Evolutionary conservation across 176 grass and related monocot genomes (phyloP).

Genomic region (Lolium multiflorum): DNA sequence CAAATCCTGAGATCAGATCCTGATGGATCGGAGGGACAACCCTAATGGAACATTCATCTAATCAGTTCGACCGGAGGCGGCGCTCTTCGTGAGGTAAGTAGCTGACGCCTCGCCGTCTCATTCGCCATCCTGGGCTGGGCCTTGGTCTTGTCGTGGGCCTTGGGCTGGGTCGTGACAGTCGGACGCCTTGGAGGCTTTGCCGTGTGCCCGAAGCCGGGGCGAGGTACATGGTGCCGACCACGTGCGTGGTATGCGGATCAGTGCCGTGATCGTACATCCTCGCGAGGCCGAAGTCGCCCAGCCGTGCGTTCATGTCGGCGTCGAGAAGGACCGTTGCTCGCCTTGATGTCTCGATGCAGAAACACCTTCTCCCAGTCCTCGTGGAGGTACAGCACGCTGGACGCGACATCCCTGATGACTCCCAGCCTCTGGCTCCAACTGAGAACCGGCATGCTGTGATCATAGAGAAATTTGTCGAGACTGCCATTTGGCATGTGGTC

Average conservation of each 20-base stretch:
- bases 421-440: conserved; percentile 34
- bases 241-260: conserved; percentile 46
- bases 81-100: too few relatives aligned
- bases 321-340: conserved; percentile 62
- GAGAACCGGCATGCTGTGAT: not conserved
- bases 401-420: conserved; percentile 49
- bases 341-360: conserved; percentile 56
- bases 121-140: too few relatives aligned
- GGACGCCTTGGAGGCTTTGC: conserved; percentile 46
- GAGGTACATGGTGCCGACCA: conserved; percentile 49
- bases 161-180: too few relatives aligned
- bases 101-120: too few relatives aligned
- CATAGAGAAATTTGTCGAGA: conserved; percentile 37
- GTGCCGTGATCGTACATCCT: conserved; percentile 56
- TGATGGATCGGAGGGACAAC: too few relatives aligned
- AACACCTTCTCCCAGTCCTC: conserved; percentile 55
- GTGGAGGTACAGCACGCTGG: conserved; percentile 51
- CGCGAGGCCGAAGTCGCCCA: conserved; percentile 60
- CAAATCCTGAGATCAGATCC: too few relatives aligned
- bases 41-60: too few relatives aligned
- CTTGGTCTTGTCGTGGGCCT: too few relatives aligned
- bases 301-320: conserved; percentile 38
- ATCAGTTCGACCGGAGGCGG: too few relatives aligned
- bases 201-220: conserved; percentile 56
- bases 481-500: conserved; percentile 50